Evolutionary conservation across 2,329 filamentous ascomycete species (phyloP), one percentile per base, ranked within the genome.

Genomic region (Stagonosporopsis chrysanthemi): DNA sequence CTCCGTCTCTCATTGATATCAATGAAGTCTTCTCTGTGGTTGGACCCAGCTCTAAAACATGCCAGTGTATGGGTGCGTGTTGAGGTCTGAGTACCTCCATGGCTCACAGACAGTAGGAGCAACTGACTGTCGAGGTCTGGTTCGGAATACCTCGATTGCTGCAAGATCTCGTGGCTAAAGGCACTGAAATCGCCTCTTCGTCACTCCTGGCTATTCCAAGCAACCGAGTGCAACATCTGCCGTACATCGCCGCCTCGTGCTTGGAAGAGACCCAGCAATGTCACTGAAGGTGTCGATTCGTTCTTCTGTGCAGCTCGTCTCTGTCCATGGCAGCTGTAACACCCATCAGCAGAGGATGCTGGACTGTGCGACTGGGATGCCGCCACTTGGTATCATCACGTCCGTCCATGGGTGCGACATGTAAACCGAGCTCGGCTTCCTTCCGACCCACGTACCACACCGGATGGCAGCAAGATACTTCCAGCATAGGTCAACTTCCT

Each of bases 321-420:
- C 24, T 42, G 19, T 12, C 14, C 3, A 23, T 26, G 14, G 19
- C 19, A 28, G n/a, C 31, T 35, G 39, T 23, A 41, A 47, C 53
- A 47, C 22, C 46, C 33, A 15, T 36, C 33, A 44, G 5, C 31
- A 47, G 22, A 41, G 15, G 19, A 15, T 4, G 23, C 14, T 31
- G 11, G 28, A 47, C 49, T 11, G 46, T 56, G 40, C 41, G 43
- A 47, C 52, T 15, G 31, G 15, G 12, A 33, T 33, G 31, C 31
- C 14, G 31, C 31, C 31, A 33, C 31, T 33, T 15, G 31, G 6
- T 15, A 33, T 33, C 31, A 15, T 29, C 38, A 31, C 17, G 44
- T 23, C 15, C 28, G 24, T 12, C 35, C 43, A 22, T 47, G 29
- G 23, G 41, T 31, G 23, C 15, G 14, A 23, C 31, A n/a, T 46